Base-by-base conservation (phyloP, 2,329 filamentous ascomycete genomes). In the Aulographum hederae region DNA sequence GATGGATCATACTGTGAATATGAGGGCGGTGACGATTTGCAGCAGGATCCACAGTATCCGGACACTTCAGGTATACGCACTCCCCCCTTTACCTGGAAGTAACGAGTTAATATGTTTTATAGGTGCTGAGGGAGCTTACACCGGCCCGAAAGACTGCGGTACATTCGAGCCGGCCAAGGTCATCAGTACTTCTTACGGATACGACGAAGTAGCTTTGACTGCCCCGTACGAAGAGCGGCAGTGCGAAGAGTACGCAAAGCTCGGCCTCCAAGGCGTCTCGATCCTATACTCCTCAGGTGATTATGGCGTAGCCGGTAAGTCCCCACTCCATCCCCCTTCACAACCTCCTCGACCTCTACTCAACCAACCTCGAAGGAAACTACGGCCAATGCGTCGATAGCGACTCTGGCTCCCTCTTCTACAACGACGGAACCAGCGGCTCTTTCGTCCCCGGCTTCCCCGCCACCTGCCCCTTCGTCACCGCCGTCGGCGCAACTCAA, bases 251-350 rank as follows among this genome's bases (percentile, higher is more conserved):
- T 60, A 49, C 43, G 51, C 60, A 32, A 64, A 66, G 39, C 56
- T 66, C 16, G 61, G 60, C 13, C 52, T 60, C 35, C 60, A 62
- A 30, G 61, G 62, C 16, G 56, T 62, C 2, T 58, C 54, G 4
- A 46, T 64, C 14, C 43, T 65, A 38, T 57, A 63, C 37, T 58
- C 60, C 3, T 61, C 54, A 3, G 60, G 61, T 8, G 61, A 65
- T 40, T 56, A 46, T 17, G 60, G 59, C 26, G 58, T 61, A 18
- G 57, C 54, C 42, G 42, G 34, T 39, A 31, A 52, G 8, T 32
- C 6, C 20, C 28, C 28, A 6, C 18, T n/a, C 6, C 6, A 10
- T 6, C 13, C 8, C 10, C 18, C 30, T 6, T 26, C 30, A 8
- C 5, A 17, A 28, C 27, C 18, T 27, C 30, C 20, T n/a, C n/a